Evolutionary conservation across 2,329 filamentous ascomycete species (phyloP).

Genomic region (Aspergillus quadrilineatus): DNA sequence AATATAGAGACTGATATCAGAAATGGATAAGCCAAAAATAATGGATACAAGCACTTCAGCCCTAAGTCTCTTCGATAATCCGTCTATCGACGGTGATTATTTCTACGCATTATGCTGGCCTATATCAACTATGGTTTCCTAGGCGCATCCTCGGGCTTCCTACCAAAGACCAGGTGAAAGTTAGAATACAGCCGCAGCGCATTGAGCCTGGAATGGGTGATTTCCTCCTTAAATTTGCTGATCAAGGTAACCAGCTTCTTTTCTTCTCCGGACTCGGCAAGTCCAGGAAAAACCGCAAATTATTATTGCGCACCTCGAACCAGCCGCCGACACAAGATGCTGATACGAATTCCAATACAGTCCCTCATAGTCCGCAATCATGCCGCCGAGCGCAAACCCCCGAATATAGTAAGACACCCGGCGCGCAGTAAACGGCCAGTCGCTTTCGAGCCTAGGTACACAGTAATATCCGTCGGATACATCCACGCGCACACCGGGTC

Average conservation of each 20-base stretch:
- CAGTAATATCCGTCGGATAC: neutral
- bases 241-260: neutral
- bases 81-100: no score
- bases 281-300: slow-evolving; percentile 6
- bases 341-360: slow-evolving; percentile 8
- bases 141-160: neutral
- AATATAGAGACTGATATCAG: no score
- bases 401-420: slow-evolving; percentile 12
- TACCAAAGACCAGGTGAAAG: neutral
- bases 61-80: no score
- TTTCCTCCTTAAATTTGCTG: neutral
- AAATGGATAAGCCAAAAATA: no score
- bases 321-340: slow-evolving; percentile 13
- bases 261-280: neutral
- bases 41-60: no score
- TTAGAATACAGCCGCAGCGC: neutral
- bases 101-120: no score
- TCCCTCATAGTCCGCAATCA: slow-evolving; percentile 5
- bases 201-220: neutral
- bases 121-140: neutral
- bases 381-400: slow-evolving; percentile 3
- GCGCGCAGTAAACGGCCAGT: slow-evolving; percentile 10
- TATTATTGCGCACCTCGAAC: slow-evolving; percentile 11
- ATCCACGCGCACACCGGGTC: slow-evolving; percentile 3
- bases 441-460: slow-evolving; percentile 9